Conservation (phyloP, 2,329 filamentous ascomycete species). For the Cladosporium sp. region DNA sequence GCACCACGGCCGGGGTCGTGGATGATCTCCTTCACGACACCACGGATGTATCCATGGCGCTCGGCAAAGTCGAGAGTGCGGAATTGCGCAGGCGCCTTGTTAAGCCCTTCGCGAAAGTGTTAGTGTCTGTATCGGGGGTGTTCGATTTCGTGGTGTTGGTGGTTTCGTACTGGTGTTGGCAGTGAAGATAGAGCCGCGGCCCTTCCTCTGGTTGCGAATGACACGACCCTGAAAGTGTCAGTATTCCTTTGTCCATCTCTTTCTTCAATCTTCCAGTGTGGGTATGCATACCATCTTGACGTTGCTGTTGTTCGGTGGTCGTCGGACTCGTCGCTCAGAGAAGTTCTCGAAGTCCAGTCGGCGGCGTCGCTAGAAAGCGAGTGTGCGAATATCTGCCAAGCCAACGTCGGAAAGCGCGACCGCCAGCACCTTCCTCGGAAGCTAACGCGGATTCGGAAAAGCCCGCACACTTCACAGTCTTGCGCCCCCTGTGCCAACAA, state of each 20-base stretch:
- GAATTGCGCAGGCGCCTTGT: conserved; percentile 96
- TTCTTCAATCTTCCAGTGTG: background rate
- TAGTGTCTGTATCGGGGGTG: conserved; percentile 22
- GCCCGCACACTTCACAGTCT: too few species aligned
- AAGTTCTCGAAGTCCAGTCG: background rate
- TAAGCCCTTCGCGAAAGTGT: conserved; percentile 70
- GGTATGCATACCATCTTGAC: conserved; percentile 25
- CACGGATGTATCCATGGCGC: conserved; percentile 90
- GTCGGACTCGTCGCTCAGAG: conserved; percentile 12
- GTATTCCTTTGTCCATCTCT: conserved; percentile 1
- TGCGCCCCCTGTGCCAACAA: too few species aligned
- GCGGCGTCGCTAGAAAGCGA: too few species aligned
- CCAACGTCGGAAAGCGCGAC: background rate
- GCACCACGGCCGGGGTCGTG: conserved; percentile 98
- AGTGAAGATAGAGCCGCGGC: conserved; percentile 76
- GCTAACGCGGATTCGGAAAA: too few species aligned
- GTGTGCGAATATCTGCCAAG: too few species aligned
- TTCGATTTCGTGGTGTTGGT: conserved; percentile 31
- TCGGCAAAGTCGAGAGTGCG: conserved; percentile 83
- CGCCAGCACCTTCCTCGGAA: background rate
- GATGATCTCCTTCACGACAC: conserved; percentile 98
- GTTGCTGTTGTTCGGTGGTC: conserved; percentile 16
- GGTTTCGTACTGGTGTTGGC: conserved; percentile 34
- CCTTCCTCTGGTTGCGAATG: conserved; percentile 74
- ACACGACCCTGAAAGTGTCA: conserved; percentile 58